Percentiles rank a stretch among this genome's conserved stretches.
Conservation (phyloP, 176 grass and related monocot genomes). For the Aechmea fasciata region DNA sequence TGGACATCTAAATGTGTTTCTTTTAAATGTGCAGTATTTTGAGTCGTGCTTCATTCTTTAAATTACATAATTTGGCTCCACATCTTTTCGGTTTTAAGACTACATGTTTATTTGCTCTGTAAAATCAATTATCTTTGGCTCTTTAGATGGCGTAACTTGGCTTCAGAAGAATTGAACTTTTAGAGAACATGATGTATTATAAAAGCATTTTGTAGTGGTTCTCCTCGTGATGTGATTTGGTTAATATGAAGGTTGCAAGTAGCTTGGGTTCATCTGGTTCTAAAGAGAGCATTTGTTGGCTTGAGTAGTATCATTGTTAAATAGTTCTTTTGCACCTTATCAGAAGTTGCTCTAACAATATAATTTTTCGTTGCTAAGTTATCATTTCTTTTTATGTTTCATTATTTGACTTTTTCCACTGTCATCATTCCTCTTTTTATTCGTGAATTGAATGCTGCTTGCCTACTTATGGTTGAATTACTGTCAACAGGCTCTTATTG, state of each 20-base stretch:
- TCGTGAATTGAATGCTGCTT: neutral
- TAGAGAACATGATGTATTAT: neutral
- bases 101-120: neutral
- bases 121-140: neutral
- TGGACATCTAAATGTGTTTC: neutral
- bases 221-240: neutral
- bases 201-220: neutral
- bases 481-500: conserved; percentile 53
- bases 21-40: neutral
- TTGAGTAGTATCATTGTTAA: neutral
- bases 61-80: neutral
- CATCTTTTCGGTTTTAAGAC: too few species aligned
- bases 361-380: too few species aligned
- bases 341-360: too few species aligned
- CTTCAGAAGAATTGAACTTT: too few species aligned
- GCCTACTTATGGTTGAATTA: neutral
- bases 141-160: neutral
- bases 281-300: neutral
- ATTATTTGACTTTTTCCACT: neutral
- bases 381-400: too few species aligned
- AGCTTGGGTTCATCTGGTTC: neutral
- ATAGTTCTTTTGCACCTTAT: too few species aligned
- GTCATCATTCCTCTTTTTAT: neutral
- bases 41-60: neutral
- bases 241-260: neutral